These are phyloP conservation scores for Fusarium veterinarium DNA, from an alignment of 2,329 filamentous ascomycete species.

Conservation along the genomic window DNA sequence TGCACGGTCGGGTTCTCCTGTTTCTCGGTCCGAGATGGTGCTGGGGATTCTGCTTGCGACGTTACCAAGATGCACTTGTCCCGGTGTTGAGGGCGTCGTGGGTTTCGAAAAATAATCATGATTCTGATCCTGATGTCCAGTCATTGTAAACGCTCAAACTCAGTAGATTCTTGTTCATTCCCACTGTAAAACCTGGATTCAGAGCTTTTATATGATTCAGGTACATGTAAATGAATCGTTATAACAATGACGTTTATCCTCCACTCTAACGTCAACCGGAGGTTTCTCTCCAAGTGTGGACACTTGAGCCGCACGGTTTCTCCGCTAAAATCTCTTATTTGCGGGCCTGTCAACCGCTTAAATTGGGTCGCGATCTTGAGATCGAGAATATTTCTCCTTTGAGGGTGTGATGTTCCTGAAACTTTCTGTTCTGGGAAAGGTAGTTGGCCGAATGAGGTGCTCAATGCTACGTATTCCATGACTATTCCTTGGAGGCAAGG, in stretches of 20 bases:
- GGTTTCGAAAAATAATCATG: conserved; percentile 25
- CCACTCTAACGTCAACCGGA: conserved; percentile 18
- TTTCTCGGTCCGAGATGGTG: conserved; percentile 15
- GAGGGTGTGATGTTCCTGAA: not conserved
- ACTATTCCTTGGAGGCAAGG: not conserved
- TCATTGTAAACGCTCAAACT: not conserved
- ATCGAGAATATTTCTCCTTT: conserved; percentile 1
- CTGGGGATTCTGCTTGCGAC: conserved; percentile 22
- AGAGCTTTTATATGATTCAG: not conserved
- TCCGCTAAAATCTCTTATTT: not conserved
- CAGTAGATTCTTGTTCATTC: not conserved
- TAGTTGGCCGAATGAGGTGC: not conserved
- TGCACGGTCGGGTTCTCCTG: not conserved
- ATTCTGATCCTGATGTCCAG: not conserved
- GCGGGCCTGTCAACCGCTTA: conserved; percentile 6
- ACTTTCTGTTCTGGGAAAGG: not conserved
- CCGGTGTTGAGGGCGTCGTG: conserved; percentile 13
- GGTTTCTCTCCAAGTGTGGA: conserved; percentile 22
- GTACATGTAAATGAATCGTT: not conserved
- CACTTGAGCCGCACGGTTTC: not conserved
- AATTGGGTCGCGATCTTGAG: not conserved
- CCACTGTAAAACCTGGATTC: fast-evolving
- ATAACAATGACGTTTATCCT: conserved; percentile 22
- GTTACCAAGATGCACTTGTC: conserved; percentile 17
- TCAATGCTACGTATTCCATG: not conserved